Evolutionary conservation across 2,329 filamentous ascomycete species (phyloP).

Genomic region (Berkeleyomyces rouxiae): DNA sequence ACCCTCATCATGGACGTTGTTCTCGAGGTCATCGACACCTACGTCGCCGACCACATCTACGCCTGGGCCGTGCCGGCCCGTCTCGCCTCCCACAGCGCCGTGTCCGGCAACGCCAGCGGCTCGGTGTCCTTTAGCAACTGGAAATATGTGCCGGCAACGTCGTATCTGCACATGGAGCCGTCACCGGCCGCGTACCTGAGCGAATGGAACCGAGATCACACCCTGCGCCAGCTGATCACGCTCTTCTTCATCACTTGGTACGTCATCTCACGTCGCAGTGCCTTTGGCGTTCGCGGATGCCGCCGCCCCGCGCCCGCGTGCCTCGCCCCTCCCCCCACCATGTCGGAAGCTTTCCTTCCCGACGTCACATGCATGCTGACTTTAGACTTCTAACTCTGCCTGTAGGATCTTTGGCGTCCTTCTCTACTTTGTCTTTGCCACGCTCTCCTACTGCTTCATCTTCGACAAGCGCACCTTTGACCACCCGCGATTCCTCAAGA

Average conservation of each 20-base stretch:
- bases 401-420: slow-evolving; percentile 67
- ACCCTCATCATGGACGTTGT: slow-evolving; percentile 66
- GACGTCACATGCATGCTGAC: background rate
- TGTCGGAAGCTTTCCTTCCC: background rate
- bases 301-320: background rate
- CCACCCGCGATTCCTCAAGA: slow-evolving; percentile 89
- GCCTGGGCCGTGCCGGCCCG: slow-evolving; percentile 49
- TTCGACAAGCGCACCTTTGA: slow-evolving; percentile 82
- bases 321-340: background rate
- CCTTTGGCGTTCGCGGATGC: background rate
- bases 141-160: slow-evolving; percentile 56
- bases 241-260: slow-evolving; percentile 81
- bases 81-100: background rate
- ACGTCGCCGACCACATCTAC: slow-evolving; percentile 65
- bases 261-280: slow-evolving; percentile 17
- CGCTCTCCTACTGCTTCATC: slow-evolving; percentile 70
- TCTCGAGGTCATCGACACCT: slow-evolving; percentile 70
- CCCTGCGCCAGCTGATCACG: slow-evolving; percentile 55
- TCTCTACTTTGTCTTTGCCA: slow-evolving; percentile 71
- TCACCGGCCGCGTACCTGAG: slow-evolving; percentile 65
- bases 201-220: slow-evolving; percentile 59
- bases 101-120: slow-evolving; percentile 24
- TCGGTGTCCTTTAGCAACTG: slow-evolving; percentile 47
- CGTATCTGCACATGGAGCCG: slow-evolving; percentile 53
- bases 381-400: background rate